Evolutionary conservation across 805 yeast species (phyloP).

Genomic region (Spathaspora arborariae): DNA sequence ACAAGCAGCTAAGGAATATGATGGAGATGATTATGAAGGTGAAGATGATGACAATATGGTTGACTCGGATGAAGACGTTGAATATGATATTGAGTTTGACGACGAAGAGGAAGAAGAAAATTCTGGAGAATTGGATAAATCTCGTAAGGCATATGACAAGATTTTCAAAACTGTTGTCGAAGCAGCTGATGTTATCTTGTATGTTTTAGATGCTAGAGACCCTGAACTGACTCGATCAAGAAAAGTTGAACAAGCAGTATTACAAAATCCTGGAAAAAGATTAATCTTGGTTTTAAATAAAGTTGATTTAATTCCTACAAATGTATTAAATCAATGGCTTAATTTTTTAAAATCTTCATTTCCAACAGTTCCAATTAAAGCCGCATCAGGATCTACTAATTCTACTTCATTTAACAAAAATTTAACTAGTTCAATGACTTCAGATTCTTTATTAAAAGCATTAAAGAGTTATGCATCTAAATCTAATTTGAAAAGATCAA

Average conservation of each 20-base stretch:
- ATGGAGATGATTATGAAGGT: conserved; percentile 47
- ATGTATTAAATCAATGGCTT: conserved; percentile 81
- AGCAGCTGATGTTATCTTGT: conserved; percentile 83
- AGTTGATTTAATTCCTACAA: conserved; percentile 87
- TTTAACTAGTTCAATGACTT: conserved; percentile 66
- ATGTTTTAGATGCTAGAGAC: conserved; percentile 96
- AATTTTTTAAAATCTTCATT: conserved; percentile 72
- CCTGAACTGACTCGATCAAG: conserved; percentile 93
- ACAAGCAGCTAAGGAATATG: conserved; percentile 73
- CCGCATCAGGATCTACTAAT: conserved; percentile 71
- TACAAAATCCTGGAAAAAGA: conserved; percentile 77
- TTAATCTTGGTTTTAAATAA: conserved; percentile 84
- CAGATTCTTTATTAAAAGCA: conserved; percentile 70
- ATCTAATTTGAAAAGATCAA: conserved; percentile 81
- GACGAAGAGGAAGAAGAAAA: conserved; percentile 42
- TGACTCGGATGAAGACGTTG: conserved; percentile 36
- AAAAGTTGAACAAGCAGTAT: conserved; percentile 85
- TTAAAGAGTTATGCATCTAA: conserved; percentile 82
- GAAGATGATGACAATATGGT: conserved; percentile 29
- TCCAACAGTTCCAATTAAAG: conserved; percentile 89
- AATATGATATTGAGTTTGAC: conserved; percentile 37
- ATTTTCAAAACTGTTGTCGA: conserved; percentile 91
- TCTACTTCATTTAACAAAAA: conserved; percentile 68
- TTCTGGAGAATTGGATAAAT: conserved; percentile 56
- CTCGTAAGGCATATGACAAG: conserved; percentile 90